Base-by-base conservation (phyloP, 1,284 basidiomycete genomes). In the Ceratorhiza oryzae-sativae region DNA sequence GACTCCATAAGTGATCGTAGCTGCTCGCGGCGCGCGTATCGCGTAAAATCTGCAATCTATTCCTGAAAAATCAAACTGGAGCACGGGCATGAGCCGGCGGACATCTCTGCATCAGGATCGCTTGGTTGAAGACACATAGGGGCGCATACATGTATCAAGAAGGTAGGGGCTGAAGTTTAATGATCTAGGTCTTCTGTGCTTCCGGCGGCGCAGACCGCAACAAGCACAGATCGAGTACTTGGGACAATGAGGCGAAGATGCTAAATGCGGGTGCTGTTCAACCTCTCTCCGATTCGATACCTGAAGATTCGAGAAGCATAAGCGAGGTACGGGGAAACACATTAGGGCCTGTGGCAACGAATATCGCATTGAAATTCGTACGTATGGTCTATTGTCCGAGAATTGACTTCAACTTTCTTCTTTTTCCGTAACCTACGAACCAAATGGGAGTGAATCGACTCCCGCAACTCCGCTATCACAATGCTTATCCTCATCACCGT, bases 381-480 rank as follows among this genome's bases (percentile, higher is more conserved):
- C 49, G 49, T 27, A 53, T 53, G 36, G 30, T 27, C 30, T 5
- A 53, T 53, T 27, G 30, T 53, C 25, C 25, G 30, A 53, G n/a
- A 48, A 48, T 23, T n/a, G n/a, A 48, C 46, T 25, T 27, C 9
- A 12, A 53, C 20, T 27, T 25, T 27, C 13, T 53, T 25, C 13
- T 49, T 23, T 20, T 23, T 20, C 20, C 20, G n/a, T 25, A 23
- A 15, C 25, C 25, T 25, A 5, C 9, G 25, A 25, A 53, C n/a
- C 46, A n/a, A n/a, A n/a, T n/a, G 9, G 46, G 9, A 48, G 46
- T n/a, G n/a, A 20, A 12, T 3, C 12, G n/a, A 15, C 15, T 34
- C 8, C 13, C 32, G 45, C 27, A 63, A 63, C 61, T 63, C 61
- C 61, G 61, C 61, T 49, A 49, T 63, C 45, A 27, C 61, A 49